phyloP scores from a whole-genome alignment of 768 basidiomycete species.

The Russula griseocarnosa region DNA sequence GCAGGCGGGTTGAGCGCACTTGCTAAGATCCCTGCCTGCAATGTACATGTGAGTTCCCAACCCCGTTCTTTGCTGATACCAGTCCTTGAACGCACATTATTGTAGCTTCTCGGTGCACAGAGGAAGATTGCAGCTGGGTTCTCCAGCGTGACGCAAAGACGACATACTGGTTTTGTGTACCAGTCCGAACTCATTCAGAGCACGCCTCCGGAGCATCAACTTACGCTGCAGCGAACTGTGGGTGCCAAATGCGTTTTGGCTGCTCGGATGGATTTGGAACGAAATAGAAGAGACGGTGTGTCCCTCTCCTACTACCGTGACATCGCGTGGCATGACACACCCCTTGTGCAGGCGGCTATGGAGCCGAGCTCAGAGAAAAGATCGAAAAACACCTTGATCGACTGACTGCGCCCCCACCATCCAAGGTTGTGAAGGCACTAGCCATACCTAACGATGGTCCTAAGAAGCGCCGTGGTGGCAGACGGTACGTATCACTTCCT shows the following conservation, averaged over 20 bases:
- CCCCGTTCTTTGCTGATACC: neutral
- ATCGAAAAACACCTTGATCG: conserved; percentile 92
- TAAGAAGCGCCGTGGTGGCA: conserved; percentile 93
- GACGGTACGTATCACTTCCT: conserved; percentile 53
- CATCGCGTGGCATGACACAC: neutral
- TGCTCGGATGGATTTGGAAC: conserved; percentile 90
- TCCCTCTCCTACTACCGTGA: neutral
- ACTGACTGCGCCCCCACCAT: conserved; percentile 88
- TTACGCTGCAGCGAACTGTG: conserved; percentile 89
- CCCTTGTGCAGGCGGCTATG: conserved; percentile 59
- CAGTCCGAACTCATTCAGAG: conserved; percentile 85
- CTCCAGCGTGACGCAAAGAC: conserved; percentile 78
- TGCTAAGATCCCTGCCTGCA: conserved; percentile 92
- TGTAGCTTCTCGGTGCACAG: conserved; percentile 87
- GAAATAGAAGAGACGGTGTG: conserved; percentile 74
- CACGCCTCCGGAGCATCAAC: conserved; percentile 83
- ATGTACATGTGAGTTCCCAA: conserved; percentile 71
- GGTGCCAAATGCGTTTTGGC: conserved; percentile 89
- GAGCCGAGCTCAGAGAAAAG: conserved; percentile 73
- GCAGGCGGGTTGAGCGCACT: conserved; percentile 90
- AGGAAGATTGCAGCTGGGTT: conserved; percentile 91
- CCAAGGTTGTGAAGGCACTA: conserved; percentile 88
- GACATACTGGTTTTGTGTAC: conserved; percentile 96
- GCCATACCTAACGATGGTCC: conserved; percentile 94
- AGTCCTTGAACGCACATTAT: neutral